Base-by-base conservation (phyloP, 805 yeast species). In the Hermanozyma aechmeae region DNA sequence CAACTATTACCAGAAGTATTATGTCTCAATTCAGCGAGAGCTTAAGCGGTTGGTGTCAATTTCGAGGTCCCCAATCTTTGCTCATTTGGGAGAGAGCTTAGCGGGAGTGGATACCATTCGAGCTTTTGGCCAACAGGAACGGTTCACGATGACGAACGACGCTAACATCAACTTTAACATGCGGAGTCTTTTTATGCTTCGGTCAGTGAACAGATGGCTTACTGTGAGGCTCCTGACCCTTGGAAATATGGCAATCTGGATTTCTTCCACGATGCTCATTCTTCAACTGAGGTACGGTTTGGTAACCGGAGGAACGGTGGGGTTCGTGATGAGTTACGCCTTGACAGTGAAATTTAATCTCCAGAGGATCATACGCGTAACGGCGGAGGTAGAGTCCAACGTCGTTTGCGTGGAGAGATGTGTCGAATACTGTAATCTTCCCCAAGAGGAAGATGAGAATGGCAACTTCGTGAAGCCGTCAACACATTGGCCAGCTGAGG, bases 81-180 rank as follows among this genome's bases (percentile, higher is more conserved):
- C 94, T 0, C 85, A 80, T 40, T 66, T 86, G 38, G 87, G 82
- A 47, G 96, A 86, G 46, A 76, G 86, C 3, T 56, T 86, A 27
- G 68, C 67, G 18, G 96, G 96, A 9, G 71, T 79, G 14, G 73
- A 75, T 27, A 86, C 93, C 1, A 76, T 86, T 32, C 64, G 79
- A 26, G 95, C 95, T 0, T 87, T 69, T 45, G 60, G 66, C n/a
- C 93, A 84, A 39, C 53, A 53, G 16, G 65, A 60, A 4, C 62
- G 93, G 33, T 86, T 85, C 53, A 57, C 60, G 15, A 68, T 52
- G 45, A 63, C 72, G 33, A 79, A 78, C 48, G 50, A 55, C 19
- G 56, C 63, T 13, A 65, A 67, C 35, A 53, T 76, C 34, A 75
- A 75, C 46, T 57, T 57, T 37, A 64, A 65, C 40, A 56, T 66